A percentile compares a stretch with the other conserved stretches of the same genome.
These are phyloP conservation scores for Globisporangium takayamanum DNA, from an alignment of 352 stramenopile genomes.

Conservation along the genomic window DNA sequence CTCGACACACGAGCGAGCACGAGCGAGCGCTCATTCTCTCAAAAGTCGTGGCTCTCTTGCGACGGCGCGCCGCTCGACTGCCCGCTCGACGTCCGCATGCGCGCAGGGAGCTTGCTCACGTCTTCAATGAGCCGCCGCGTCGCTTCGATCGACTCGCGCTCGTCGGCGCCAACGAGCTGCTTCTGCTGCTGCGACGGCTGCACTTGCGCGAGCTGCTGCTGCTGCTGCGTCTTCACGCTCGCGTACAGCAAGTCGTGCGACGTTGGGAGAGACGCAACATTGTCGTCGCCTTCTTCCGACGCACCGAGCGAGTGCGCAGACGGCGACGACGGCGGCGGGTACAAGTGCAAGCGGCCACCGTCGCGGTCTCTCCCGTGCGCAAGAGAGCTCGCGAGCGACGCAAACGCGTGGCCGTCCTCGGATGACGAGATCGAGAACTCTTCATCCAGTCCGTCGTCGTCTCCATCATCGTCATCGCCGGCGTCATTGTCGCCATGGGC, in stretches of 20 bases:
- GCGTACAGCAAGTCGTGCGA: constrained; percentile 2
- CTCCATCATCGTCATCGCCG: constrained; percentile 1
- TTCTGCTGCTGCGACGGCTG: constrained; percentile 1
- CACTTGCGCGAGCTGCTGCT: constrained; percentile 1
- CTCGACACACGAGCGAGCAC: too few relatives aligned
- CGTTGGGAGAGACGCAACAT: constrained; percentile 12
- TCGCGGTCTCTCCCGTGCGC: constrained; percentile 2
- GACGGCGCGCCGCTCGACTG: constrained; percentile 46
- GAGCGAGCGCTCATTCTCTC: constrained; percentile 3
- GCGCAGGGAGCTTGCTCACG: constrained; percentile 32
- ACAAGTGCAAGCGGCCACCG: background rate
- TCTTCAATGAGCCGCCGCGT: constrained; percentile 55
- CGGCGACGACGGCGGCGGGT: constrained; percentile 3
- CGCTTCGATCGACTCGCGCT: constrained; percentile 31
- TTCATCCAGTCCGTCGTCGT: constrained; percentile 7
- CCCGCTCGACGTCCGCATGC: constrained; percentile 44
- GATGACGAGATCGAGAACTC: constrained; percentile 12
- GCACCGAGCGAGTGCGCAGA: constrained; percentile 7
- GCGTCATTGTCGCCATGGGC: constrained; percentile 4
- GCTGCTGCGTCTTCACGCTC: constrained; percentile 4
- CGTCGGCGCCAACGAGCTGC: constrained; percentile 15
- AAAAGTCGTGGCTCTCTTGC: constrained; percentile 48
- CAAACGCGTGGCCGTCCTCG: constrained; percentile 6
- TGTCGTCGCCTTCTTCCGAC: constrained; percentile 7
- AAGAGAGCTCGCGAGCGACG: constrained; percentile 1